These are phyloP conservation scores for Graphilbum ipis-grandicollis DNA, from an alignment of 2,329 filamentous ascomycete genomes.

Conservation along the genomic window DNA sequence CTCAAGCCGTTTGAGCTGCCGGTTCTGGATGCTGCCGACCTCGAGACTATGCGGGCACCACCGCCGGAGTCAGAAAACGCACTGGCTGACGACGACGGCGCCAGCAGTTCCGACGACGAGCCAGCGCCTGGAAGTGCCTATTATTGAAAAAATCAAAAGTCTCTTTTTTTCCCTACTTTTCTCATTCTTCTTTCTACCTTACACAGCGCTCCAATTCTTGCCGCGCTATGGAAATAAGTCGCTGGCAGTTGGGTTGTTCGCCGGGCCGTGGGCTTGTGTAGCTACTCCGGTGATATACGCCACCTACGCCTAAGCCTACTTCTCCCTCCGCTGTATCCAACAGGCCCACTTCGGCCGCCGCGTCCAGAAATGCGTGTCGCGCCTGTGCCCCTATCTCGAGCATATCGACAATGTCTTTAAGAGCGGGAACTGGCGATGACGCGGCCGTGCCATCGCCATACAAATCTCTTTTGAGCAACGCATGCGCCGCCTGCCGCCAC, in stretches of 20 bases:
- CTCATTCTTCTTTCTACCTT: no score
- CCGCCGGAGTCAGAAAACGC: constrained; percentile 24
- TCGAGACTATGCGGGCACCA: constrained; percentile 44
- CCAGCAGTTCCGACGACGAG: constrained; percentile 27
- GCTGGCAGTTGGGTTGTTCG: constrained; percentile 27
- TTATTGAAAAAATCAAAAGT: no score
- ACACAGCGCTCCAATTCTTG: constrained; percentile 34
- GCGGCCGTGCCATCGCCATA: constrained; percentile 27
- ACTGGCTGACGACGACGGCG: constrained; percentile 12
- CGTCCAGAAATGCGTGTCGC: constrained; percentile 33
- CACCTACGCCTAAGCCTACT: no score
- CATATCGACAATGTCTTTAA: constrained; percentile 34
- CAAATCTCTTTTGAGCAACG: constrained; percentile 37
- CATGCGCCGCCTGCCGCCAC: constrained; percentile 36
- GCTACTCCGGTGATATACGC: no score
- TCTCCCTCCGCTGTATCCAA: no score
- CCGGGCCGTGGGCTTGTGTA: constrained; percentile 16
- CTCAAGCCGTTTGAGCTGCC: constrained; percentile 52
- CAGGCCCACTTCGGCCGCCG: constrained; percentile 22
- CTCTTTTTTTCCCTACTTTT: no score
- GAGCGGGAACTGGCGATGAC: constrained; percentile 26
- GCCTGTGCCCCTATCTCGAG: constrained; percentile 32
- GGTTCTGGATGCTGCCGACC: constrained; percentile 41
- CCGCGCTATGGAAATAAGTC: constrained; percentile 36
- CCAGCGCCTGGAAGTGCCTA: neutral